Percentiles rank a stretch among this genome's conserved stretches.
Conservation (phyloP, 129 eudicot species). For the Saussurea involucrata region DNA sequence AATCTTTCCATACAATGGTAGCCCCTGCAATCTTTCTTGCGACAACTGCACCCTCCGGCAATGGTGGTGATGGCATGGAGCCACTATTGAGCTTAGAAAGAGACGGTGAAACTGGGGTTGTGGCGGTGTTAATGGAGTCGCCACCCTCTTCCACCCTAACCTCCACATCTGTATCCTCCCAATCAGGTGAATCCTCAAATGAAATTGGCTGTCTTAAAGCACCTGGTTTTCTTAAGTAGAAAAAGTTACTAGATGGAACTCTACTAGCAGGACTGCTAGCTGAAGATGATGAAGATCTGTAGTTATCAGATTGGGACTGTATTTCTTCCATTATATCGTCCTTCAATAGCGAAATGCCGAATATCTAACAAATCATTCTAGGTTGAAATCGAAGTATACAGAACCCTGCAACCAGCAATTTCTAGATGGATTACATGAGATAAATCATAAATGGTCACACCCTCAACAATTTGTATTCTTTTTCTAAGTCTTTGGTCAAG, state of each 20-base stretch:
- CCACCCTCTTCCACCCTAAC: conserved; percentile 65
- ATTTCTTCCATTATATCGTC: conserved; percentile 78
- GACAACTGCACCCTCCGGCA: conserved; percentile 64
- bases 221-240: conserved; percentile 87
- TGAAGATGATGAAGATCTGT: conserved; percentile 89
- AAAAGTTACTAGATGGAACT: conserved; percentile 81
- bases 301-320: conserved; percentile 88
- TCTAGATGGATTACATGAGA: background rate
- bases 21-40: conserved; percentile 71
- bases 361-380: background rate
- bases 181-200: conserved; percentile 94
- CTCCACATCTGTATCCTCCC: conserved; percentile 89
- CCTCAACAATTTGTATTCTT: background rate
- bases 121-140: conserved; percentile 72
- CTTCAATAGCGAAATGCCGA: background rate
- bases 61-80: conserved; percentile 70
- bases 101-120: conserved; percentile 67
- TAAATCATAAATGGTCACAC: background rate
- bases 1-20: conserved; percentile 84
- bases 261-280: conserved; percentile 92
- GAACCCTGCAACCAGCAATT: conserved; percentile 3
- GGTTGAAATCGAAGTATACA: background rate
- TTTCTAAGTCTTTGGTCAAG: background rate
- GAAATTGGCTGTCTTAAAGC: conserved; percentile 78
- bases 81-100: conserved; percentile 82